Percentiles rank a stretch among this genome's conserved stretches.
These are phyloP conservation scores for Castanopsis chinensis DNA, from an alignment of 306 rosid species.

Conservation along the genomic window DNA sequence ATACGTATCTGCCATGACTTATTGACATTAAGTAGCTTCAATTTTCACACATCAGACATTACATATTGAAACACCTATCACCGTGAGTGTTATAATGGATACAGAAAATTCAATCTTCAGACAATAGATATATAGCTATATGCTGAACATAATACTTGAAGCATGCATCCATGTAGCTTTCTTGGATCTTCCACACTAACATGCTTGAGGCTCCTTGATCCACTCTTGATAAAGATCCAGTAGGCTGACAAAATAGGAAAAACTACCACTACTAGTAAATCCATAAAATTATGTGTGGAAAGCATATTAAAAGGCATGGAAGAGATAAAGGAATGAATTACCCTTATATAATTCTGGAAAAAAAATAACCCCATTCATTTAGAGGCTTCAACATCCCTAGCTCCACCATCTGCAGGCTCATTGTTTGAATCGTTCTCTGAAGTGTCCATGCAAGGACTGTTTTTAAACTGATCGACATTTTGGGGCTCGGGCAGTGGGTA, in stretches of 20 bases:
- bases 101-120: slow-evolving; percentile 22
- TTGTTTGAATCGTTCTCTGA: slow-evolving; percentile 56
- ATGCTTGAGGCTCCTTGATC: slow-evolving; percentile 1
- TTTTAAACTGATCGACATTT: slow-evolving; percentile 35
- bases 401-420: slow-evolving; percentile 34
- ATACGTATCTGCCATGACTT: not conserved
- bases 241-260: slow-evolving; percentile 51
- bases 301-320: slow-evolving; percentile 17
- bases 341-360: slow-evolving; percentile 30
- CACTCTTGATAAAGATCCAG: slow-evolving; percentile 37
- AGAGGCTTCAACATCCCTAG: slow-evolving; percentile 53
- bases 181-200: slow-evolving; percentile 30
- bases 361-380: slow-evolving; percentile 39
- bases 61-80: slow-evolving; percentile 11
- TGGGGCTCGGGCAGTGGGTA: slow-evolving; percentile 34
- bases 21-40: slow-evolving; percentile 14
- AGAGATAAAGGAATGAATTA: slow-evolving; percentile 58
- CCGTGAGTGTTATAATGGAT: slow-evolving; percentile 24
- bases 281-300: slow-evolving; percentile 25
- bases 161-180: slow-evolving; percentile 20
- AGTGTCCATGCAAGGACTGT: slow-evolving; percentile 45
- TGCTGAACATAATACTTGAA: not conserved
- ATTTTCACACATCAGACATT: slow-evolving; percentile 2
- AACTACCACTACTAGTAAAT: slow-evolving; percentile 46
- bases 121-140: slow-evolving; percentile 20